Evolutionary conservation across 768 basidiomycete species (phyloP), one percentile per base, ranked within the genome.

Genomic region (Phaeotremella skinneri): DNA sequence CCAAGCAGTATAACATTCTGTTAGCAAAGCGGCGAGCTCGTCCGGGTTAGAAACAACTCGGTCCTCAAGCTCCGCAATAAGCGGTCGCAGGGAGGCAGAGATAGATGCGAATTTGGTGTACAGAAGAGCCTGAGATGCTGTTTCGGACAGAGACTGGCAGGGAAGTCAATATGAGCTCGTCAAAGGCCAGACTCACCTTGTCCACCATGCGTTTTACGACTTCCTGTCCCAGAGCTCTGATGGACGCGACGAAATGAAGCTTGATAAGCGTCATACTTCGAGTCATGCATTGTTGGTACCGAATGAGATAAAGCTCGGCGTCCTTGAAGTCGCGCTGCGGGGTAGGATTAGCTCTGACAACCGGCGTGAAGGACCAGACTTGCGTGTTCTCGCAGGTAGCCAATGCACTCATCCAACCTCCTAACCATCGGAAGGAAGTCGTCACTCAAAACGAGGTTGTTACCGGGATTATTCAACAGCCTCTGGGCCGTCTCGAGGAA

Each of bases 261-360:
- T 90, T 94, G 80, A 98, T 90, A 43, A 99, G 82, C 0, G 93
- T 98, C 94, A 98, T 97, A 9, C 91, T 89, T 26, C 96, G 85
- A 0, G 91, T 96, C 84, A 98, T 88, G 75, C 96, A 99, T 77
- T 99, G 96, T 70, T 96, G 94, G 78, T 93, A 98, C 23, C 96
- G 86, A 29, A 99, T 82, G n/a, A 96, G 80, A 75, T 96, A 97
- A 20, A 99, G 81, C 68, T 97, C 91, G 6, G 91, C 86, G 79
- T 98, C 96, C 64, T 83, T 83, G 79, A 87, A 99, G 74, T 92
- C 86, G 63, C 90, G 84, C 92, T 98, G 68, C 17, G 52, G 26
- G 51, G n/a, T n/a, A 56, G 17, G 23, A 25, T 55, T 21, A 58
- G 56, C 31, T 25, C 27, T 14, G 16, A n/a, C 41, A n/a, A 13